Evolutionary conservation across 176 grass and related monocot species (phyloP), one percentile per base, ranked within the genome.

Genomic region (Phyllostachys edulis): DNA sequence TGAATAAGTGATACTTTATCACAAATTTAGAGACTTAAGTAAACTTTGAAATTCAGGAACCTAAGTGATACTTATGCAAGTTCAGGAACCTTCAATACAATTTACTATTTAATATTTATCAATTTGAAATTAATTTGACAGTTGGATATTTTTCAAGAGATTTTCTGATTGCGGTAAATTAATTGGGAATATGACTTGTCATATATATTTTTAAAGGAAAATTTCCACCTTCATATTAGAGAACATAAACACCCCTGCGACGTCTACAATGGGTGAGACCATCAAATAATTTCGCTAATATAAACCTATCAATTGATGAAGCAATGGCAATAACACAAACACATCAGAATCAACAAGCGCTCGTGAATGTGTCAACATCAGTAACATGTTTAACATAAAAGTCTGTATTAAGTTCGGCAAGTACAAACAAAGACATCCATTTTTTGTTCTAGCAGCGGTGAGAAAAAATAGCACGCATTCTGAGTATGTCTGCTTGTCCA

Each of bases 361-460:
- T 41, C 2, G 45, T 15, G 52, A 44, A 85, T 73, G 27, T 57
- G 14, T 69, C 27, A 60, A 49, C 40, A 77, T 20, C 51, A 60
- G 39, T 67, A 63, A 60, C 81, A 80, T 46, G 20, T 62, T 79
- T 67, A 32, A 63, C 38, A 63, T 55, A 9, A 61, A 67, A 1
- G 5, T n/a, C 18, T 72, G 65, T 47, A 47, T 65, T 50, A 77
- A 60, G 29, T 77, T 62, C 38, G 61, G 21, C 12, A 73, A 82
- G 84, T 90, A 90, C 84, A 90, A 87, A 17, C 73, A 39, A 62
- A 60, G 41, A 16, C 56, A 82, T 83, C 6, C 62, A 17, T 41
- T 21, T 44, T 78, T 79, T 52, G 67, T 62, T 52, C 68, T 59
- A 79, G 67, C 12, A 69, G 34, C 61, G 17, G 40, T 79, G 26